Base-by-base conservation (phyloP, 441 rosid genomes). In the Eutrema salsugineum region DNA sequence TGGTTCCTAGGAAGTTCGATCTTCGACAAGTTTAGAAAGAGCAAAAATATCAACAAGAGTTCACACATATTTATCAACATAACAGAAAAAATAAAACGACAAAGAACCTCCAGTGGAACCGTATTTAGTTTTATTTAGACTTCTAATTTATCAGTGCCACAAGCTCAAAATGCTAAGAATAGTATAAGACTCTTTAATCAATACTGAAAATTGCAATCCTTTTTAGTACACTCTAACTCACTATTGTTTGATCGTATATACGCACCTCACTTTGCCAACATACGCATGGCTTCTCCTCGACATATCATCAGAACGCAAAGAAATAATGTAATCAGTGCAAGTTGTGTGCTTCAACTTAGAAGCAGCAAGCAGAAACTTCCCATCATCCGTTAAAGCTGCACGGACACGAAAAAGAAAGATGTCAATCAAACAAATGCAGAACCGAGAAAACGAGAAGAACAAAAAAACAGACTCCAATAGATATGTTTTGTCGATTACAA, bases 351-450 rank as follows among this genome's bases (percentile, higher is more conserved):
- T 83, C 19, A 75, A 68, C 83, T 82, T 88, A 56, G 82, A 82
- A 15, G 89, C 93, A 83, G 87, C 83, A 1, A 88, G 91, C 75
- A 88, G 85, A 65, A 86, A 86, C 83, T 88, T 88, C 1, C 93
- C 93, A 55, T 82, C 85, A 59, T 82, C 93, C 43, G 81, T 74
- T 69, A 80, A 73, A n/a, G 83, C 93, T 88, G 77, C 43, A 24
- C 5, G 14, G 1, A 24, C 20, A 36, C 2, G 17, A 17, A 14
- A 28, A 6, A 17, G n/a, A 57, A 47, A 62, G 14, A 28, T 11
- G 11, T 33, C 44, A 59, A 8, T 50, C 47, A 6, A 57, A 32
- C 32, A 17, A 30, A 19, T 11, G 6, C 24, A 32, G 48, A 60
- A 24, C 27, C 38, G 53, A 36, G 43, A 46, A 46, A 7, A 68